Base-by-base conservation (phyloP, 306 rosid genomes). In the Mimosa pudica region DNA sequence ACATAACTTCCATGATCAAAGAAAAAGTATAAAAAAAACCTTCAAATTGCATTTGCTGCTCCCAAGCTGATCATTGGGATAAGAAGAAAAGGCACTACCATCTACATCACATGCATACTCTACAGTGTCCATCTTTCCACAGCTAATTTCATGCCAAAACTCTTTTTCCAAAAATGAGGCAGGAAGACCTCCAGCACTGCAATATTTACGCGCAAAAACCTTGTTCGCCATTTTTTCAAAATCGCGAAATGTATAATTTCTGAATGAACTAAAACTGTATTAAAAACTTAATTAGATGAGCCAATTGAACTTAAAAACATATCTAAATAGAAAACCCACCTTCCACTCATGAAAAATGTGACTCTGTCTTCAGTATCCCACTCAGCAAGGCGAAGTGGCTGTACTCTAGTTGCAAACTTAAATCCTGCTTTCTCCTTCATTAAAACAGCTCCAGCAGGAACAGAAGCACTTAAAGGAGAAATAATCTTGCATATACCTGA, bases 31-130 rank as follows among this genome's bases (percentile, higher is more conserved):
- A 84, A 85, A 81, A 77, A 81, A 66, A 54, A 95, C 98, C 98
- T 95, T 91, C 82, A 95, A 89, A 86, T 95, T 95, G 96, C 98
- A 95, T 80, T 89, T 92, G 92, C 98, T 89, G 78, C 71, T 90
- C 74, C 96, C 98, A 79, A 95, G 98, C 86, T 85, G 90, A 81
- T 92, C 98, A 33, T 73, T 82, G 66, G 87, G 88, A 85, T 96
- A 95, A 89, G 90, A 85, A 16, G 98, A 91, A 83, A 95, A 95
- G 67, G 98, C 98, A 86, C 94, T 92, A 72, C 98, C 98, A 76
- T 95, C 98, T 82, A 95, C 94, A 80, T 95, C 98, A 84, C 98
- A 95, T 49, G 98, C 98, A 87, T 95, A 95, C 77, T 95, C 97
- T 72, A 95, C 97, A 17, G 87, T 83, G 77, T 92, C 97, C 83